Conservation (phyloP, 2,329 filamentous ascomycete genomes). For the Trichoderma afroharzianum region DNA sequence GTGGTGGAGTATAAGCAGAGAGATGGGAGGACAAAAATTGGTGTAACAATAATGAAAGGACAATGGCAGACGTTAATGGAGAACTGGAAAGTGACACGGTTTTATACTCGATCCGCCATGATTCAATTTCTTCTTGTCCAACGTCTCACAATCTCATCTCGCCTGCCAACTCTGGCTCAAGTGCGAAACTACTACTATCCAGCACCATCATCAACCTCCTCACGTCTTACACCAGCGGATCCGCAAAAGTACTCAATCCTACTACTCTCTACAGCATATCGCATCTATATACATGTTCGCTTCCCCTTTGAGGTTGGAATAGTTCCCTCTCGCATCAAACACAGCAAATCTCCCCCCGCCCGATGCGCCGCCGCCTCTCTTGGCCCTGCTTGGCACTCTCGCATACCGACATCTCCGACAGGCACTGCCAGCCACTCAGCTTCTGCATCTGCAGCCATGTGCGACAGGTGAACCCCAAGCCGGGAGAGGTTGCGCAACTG, state of each 20-base stretch:
- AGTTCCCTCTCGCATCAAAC: not conserved
- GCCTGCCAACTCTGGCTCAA: not conserved
- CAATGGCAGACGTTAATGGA: not conserved
- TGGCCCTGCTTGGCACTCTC: not conserved
- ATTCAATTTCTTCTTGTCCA: not conserved
- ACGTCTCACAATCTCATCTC: not conserved
- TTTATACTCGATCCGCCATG: not conserved
- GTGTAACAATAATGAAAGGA: not conserved
- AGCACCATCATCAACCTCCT: not conserved
- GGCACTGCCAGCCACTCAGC: not conserved
- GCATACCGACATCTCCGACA: not conserved
- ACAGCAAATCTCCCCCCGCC: not conserved
- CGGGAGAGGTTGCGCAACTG: not conserved
- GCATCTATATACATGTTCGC: not conserved
- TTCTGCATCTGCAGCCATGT: not conserved
- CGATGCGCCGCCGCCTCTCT: not conserved
- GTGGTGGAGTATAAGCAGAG: not conserved
- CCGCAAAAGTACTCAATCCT: not conserved
- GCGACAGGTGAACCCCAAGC: not conserved
- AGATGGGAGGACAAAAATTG: not conserved
- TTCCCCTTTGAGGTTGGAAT: not conserved
- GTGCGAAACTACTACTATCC: not conserved
- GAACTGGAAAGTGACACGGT: not conserved
- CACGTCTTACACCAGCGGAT: not conserved
- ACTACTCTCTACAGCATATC: not conserved